Conservation (phyloP, 345 rosid species). For the Salix arbutifolia region DNA sequence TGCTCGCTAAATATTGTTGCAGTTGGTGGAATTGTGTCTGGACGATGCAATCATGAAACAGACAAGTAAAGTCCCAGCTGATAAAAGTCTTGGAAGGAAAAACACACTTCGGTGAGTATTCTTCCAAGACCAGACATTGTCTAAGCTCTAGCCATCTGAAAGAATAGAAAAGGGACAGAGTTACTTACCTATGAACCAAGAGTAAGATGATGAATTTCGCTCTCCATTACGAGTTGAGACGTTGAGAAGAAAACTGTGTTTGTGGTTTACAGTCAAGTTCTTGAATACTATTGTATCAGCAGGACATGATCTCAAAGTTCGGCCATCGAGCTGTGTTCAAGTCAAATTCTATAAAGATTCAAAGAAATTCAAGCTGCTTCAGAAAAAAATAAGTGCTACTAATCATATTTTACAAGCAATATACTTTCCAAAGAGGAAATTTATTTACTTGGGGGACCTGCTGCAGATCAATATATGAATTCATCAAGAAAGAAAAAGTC, state of each 20-base stretch:
- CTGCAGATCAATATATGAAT: too few species aligned
- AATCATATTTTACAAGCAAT: too few species aligned
- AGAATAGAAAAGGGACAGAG: not conserved
- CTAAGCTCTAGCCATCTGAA: not conserved
- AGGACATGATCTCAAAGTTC: constrained; percentile 33
- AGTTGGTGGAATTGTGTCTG: constrained; percentile 48
- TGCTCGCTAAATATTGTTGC: constrained; percentile 39
- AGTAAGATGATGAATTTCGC: constrained; percentile 38
- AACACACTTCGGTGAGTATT: not conserved
- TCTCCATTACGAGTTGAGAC: constrained; percentile 41
- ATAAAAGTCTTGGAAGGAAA: too few species aligned
- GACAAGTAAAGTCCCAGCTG: not conserved
- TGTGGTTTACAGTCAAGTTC: constrained; percentile 34
- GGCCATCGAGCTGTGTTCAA: constrained; percentile 44
- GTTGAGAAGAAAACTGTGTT: constrained; percentile 39
- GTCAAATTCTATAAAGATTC: not conserved
- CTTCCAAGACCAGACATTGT: not conserved
- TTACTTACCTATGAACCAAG: constrained; percentile 52
- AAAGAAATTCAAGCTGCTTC: not conserved
- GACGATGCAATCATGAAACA: not conserved
- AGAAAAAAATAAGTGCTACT: too few species aligned
- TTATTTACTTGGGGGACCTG: too few species aligned
- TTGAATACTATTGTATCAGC: constrained; percentile 19
- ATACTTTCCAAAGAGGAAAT: too few species aligned
- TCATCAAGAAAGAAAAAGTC: too few species aligned